Percentiles rank a stretch among this genome's conserved stretches.
Evolutionary conservation across 106 monocot genomes (phyloP).

Genomic region (Dendrobium officinale): DNA sequence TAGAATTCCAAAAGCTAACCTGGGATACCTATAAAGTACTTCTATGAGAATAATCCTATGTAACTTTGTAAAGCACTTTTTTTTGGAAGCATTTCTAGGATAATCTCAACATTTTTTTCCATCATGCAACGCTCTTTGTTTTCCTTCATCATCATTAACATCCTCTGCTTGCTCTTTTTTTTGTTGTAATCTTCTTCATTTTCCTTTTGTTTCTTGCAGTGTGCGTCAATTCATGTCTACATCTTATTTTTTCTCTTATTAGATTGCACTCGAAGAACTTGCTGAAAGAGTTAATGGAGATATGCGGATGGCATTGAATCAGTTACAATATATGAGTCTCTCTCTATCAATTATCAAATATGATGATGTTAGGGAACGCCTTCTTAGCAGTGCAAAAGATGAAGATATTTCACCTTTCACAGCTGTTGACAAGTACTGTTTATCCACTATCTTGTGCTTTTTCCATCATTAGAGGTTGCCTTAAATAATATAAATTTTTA

Average conservation of each 20-base stretch:
- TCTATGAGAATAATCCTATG: not conserved
- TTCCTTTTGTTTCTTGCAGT: not conserved
- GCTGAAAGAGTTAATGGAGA: conserved; percentile 92
- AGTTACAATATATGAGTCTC: conserved; percentile 96
- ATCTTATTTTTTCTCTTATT: conserved; percentile 1
- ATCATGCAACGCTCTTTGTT: not conserved
- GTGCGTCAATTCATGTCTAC: not conserved
- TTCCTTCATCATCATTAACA: not conserved
- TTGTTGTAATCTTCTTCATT: not conserved
- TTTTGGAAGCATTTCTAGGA: not conserved
- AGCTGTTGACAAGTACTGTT: conserved; percentile 92
- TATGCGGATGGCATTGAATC: conserved; percentile 95
- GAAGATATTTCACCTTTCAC: conserved; percentile 98
- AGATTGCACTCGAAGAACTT: conserved; percentile 94
- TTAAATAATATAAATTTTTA: not conserved
- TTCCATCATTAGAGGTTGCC: not conserved
- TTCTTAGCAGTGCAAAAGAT: conserved; percentile 83
- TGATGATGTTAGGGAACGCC: conserved; percentile 81
- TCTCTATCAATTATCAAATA: conserved; percentile 74
- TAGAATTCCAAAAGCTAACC: not conserved
- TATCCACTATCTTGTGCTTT: conserved; percentile 8
- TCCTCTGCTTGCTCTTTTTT: not conserved
- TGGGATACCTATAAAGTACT: not conserved
- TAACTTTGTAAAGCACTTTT: not conserved
- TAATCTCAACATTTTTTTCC: not conserved